Conservation (phyloP, 2,329 filamentous ascomycete genomes). For the Cercospora janseana region DNA sequence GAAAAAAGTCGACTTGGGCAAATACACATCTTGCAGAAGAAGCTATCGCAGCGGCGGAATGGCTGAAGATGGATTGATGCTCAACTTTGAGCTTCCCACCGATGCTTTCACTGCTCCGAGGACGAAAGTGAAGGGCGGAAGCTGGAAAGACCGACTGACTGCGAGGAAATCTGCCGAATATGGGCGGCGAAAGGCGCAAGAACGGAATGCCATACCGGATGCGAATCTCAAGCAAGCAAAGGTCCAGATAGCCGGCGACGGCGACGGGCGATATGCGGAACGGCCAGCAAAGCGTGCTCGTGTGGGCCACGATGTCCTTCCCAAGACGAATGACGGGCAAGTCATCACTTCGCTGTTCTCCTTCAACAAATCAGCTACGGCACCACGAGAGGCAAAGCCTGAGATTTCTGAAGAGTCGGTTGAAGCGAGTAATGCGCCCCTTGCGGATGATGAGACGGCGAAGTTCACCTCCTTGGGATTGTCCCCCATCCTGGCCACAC, state of each 20-base stretch:
- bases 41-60: slow-evolving; percentile 50
- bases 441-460: slow-evolving; percentile 70
- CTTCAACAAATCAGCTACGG: slow-evolving; percentile 75
- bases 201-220: slow-evolving; percentile 22
- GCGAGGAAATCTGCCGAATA: slow-evolving; percentile 68
- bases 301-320: slow-evolving; percentile 22
- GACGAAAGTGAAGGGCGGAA: slow-evolving; percentile 78
- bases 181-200: slow-evolving; percentile 46
- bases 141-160: slow-evolving; percentile 83
- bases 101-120: slow-evolving; percentile 62
- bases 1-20: slow-evolving; percentile 9
- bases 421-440: slow-evolving; percentile 84
- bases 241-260: background rate
- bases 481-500: slow-evolving; percentile 73
- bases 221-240: background rate
- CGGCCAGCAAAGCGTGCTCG: slow-evolving; percentile 24
- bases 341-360: slow-evolving; percentile 91
- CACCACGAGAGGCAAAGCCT: slow-evolving; percentile 40
- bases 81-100: slow-evolving; percentile 78
- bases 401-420: slow-evolving; percentile 48
- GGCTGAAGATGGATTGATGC: slow-evolving; percentile 91
- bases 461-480: slow-evolving; percentile 85
- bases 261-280: slow-evolving; percentile 1
- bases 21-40: background rate
- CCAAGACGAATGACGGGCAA: slow-evolving; percentile 27